Conservation (phyloP, 2,329 filamentous ascomycete genomes). For the Penicillium sp. region DNA sequence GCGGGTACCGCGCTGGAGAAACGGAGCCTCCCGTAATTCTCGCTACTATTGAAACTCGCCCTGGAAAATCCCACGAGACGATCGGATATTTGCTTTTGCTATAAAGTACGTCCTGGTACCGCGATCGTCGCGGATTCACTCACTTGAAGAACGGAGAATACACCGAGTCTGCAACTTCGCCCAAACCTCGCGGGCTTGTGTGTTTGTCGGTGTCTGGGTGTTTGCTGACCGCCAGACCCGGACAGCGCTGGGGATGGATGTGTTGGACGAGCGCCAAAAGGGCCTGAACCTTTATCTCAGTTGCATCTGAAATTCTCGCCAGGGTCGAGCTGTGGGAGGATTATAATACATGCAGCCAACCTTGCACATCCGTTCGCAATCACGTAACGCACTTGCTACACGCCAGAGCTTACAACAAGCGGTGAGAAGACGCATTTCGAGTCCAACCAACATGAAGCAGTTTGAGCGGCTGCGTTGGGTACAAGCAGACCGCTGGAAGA, state of each 20-base stretch:
- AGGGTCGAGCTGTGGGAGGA: slow-evolving; percentile 1
- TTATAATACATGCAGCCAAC: slow-evolving; percentile 10
- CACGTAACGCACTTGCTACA: slow-evolving; percentile 2
- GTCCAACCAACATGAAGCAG: slow-evolving; percentile 4
- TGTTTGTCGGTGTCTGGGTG: slow-evolving; percentile 7
- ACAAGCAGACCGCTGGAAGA: not conserved
- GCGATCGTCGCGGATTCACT: not conserved
- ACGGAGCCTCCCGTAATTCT: slow-evolving; percentile 5
- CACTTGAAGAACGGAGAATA: not conserved
- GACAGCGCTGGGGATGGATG: not conserved
- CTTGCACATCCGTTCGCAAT: slow-evolving; percentile 5
- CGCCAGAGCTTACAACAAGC: slow-evolving; percentile 1
- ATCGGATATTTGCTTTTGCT: slow-evolving; percentile 8
- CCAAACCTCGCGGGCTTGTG: not conserved
- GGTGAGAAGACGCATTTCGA: slow-evolving; percentile 9
- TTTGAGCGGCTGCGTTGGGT: not conserved
- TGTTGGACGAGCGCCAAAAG: not conserved
- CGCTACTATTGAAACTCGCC: not conserved
- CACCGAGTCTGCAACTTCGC: not conserved
- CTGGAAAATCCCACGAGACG: slow-evolving; percentile 16
- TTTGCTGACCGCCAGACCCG: slow-evolving; percentile 13
- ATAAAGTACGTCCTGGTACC: slow-evolving; percentile 3
- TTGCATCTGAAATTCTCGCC: not conserved
- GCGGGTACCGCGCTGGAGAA: slow-evolving; percentile 23
- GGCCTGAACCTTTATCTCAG: slow-evolving; percentile 2